Base-by-base conservation (phyloP, 768 basidiomycete genomes). In the Suillus luteus region DNA sequence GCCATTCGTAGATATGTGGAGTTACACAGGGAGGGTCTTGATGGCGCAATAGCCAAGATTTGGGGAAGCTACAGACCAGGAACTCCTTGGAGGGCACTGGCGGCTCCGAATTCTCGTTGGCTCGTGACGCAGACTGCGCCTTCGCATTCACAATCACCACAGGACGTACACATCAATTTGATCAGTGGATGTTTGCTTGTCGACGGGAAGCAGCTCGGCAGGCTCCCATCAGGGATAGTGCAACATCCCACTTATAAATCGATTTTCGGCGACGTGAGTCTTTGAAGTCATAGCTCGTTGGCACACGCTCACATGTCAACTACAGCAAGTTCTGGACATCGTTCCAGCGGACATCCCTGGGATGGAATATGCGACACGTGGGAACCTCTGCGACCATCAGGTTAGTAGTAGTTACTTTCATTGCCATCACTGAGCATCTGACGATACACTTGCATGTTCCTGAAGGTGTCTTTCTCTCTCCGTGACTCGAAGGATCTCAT, bases 161-260 rank as follows among this genome's bases (percentile, higher is more conserved):
- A 75, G 44, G 35, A 15, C n/a, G 68, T 76, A 6, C 61, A 70
- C 17, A 55, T 68, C 8, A 69, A 76, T n/a, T 8, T 73, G 11
- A 51, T 75, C 1, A 67, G 70, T 33, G 75, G 75, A 2, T 62
- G 67, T 1, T 67, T 76, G 14, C 58, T 77, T 31, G 67, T 76
- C 5, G 62, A 75, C 19, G 76, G 72, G 6, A 72, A 65, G 40
- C 67, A 71, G 1, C 22, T 77, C 14, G 71, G 69, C 1, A 64
- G 67, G n/a, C 65, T 76, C 3, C 75, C 76, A 0, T 31, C 35
- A 3, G 52, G 33, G 5, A 68, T 76, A 19, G 55, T 62, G 37
- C 59, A 38, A 3, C 73, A 71, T 54, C 61, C 69, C 1, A 55
- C 65, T 1, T 76, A 75, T 33, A 61, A 14, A 27, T 35, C 51